These are phyloP conservation scores for Acacia concinna DNA, from an alignment of 331 rosid genomes.

Conservation along the genomic window DNA sequence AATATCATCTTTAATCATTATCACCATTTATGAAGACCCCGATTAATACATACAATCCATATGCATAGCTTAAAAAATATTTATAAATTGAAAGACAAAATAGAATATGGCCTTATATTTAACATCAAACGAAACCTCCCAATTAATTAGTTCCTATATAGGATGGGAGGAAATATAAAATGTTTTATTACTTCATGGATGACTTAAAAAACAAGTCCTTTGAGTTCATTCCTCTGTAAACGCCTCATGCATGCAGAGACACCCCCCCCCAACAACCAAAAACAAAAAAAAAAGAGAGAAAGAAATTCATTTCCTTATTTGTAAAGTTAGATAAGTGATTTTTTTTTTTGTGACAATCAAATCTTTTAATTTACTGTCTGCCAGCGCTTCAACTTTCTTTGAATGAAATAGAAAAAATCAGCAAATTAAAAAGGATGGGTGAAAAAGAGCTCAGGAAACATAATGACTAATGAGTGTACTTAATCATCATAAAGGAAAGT, in stretches of 20 bases:
- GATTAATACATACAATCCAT: too few species aligned
- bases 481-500: conserved; percentile 13
- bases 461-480: conserved; percentile 26
- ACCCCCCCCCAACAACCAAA: too few species aligned
- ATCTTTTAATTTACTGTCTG: conserved; percentile 15
- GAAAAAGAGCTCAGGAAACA: conserved; percentile 10
- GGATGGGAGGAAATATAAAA: neutral
- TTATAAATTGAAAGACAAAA: too few species aligned
- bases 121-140: too few species aligned
- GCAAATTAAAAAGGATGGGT: conserved; percentile 14
- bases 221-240: neutral
- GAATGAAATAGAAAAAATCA: conserved; percentile 20
- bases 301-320: neutral
- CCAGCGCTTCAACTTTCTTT: conserved; percentile 4
- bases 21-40: neutral
- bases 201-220: neutral
- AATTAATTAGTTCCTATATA: too few species aligned
- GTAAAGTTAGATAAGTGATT: neutral
- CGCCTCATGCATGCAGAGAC: neutral
- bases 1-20: neutral
- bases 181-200: neutral
- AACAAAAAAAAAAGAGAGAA: too few species aligned
- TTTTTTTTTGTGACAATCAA: conserved; percentile 30
- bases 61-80: neutral
- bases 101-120: too few species aligned